Evolutionary conservation across 1,139 yeast species (phyloP).

Genomic region (Protomyces pachydermus): DNA sequence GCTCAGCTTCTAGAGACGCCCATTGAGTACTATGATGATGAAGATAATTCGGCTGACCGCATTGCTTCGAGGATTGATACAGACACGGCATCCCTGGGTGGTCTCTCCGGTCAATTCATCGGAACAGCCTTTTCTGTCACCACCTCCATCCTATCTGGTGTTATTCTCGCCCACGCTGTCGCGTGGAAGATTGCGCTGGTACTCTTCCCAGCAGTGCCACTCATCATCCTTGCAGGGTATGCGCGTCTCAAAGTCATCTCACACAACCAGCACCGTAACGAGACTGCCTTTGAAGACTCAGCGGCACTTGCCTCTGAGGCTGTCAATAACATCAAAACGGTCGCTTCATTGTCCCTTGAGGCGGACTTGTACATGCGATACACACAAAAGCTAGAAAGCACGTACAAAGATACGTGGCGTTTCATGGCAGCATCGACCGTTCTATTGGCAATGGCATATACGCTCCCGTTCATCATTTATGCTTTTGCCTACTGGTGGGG

Average conservation of each 20-base stretch:
- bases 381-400: constrained; percentile 48
- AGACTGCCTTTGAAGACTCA: constrained; percentile 45
- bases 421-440: constrained; percentile 2
- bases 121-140: constrained; percentile 71
- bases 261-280: constrained; percentile 55
- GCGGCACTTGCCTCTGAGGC: constrained; percentile 50
- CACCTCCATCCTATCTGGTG: constrained; percentile 32
- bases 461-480: constrained; percentile 33
- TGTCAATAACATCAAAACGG: constrained; percentile 48
- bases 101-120: constrained; percentile 55
- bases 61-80: constrained; percentile 50
- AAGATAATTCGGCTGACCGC: constrained; percentile 53
- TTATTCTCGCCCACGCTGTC: constrained; percentile 57
- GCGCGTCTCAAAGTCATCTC: constrained; percentile 70
- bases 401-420: constrained; percentile 40
- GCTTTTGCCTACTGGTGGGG: constrained; percentile 37
- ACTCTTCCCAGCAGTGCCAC: constrained; percentile 55
- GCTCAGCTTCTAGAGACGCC: constrained; percentile 50
- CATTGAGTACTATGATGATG: constrained; percentile 49
- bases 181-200: constrained; percentile 58
- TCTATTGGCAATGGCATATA: constrained; percentile 35
- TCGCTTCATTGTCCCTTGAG: constrained; percentile 52
- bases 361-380: constrained; percentile 51
- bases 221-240: constrained; percentile 65
- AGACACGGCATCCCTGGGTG: constrained; percentile 48